phyloP scores from a whole-genome alignment of 768 basidiomycete genomes.

The Brasilioporus rufonigricans region DNA sequence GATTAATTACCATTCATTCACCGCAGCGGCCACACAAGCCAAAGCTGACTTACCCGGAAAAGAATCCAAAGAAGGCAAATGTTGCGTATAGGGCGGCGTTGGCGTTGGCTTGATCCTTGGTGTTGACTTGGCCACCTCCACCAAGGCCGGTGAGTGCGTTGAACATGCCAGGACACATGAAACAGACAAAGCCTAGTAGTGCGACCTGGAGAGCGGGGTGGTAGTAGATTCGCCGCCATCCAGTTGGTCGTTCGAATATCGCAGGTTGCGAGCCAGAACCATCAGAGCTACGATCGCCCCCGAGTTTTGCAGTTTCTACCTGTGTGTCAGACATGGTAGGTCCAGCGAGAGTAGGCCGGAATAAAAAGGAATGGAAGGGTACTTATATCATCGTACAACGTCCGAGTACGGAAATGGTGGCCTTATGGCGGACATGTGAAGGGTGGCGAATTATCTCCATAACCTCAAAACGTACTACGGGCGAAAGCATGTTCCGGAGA shows the following conservation, averaged over 20 bases:
- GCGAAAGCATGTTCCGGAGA: no score
- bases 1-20: background rate
- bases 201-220: background rate
- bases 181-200: slow-evolving; percentile 62
- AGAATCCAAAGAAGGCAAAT: slow-evolving; percentile 62
- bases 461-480: no score
- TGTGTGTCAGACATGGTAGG: background rate
- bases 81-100: slow-evolving; percentile 64
- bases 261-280: slow-evolving; percentile 6
- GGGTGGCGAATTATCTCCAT: background rate
- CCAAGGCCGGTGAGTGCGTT: slow-evolving; percentile 60
- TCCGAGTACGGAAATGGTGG: background rate
- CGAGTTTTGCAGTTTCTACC: background rate
- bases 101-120: slow-evolving; percentile 63
- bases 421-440: background rate
- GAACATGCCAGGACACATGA: slow-evolving; percentile 66
- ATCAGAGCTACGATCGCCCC: background rate
- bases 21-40: background rate
- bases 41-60: slow-evolving; percentile 53
- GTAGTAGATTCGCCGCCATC: slow-evolving; percentile 54
- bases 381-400: background rate
- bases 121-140: slow-evolving; percentile 70
- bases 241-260: slow-evolving; percentile 46
- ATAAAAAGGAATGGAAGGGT: background rate
- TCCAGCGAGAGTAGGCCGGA: background rate